phyloP scores from a whole-genome alignment of 148 eudicot genomes.

The Cornus kousa region DNA sequence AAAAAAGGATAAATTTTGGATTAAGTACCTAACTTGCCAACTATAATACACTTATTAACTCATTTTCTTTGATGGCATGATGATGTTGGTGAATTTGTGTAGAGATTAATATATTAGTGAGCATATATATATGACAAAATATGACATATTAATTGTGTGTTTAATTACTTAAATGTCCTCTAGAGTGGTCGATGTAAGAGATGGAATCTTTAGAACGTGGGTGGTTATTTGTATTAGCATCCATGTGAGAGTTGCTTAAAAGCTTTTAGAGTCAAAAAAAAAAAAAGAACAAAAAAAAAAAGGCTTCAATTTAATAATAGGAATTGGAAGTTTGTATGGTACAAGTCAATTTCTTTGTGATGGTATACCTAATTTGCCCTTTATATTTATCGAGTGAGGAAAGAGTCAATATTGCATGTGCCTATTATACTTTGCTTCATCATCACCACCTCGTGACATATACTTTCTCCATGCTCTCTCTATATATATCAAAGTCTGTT shows the following conservation, averaged over 20 bases:
- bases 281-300: too few relatives aligned
- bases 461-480: background rate
- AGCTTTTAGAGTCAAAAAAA: conserved; percentile 16
- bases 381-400: conserved; percentile 10
- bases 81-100: too few relatives aligned
- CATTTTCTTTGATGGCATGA: too few relatives aligned
- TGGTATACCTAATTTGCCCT: conserved; percentile 39
- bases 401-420: conserved; percentile 24
- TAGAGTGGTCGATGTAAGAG: background rate
- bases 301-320: background rate
- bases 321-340: conserved; percentile 10
- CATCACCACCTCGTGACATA: background rate
- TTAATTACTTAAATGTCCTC: background rate
- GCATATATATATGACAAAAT: too few relatives aligned
- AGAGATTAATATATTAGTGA: too few relatives aligned
- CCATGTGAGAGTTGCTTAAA: conserved; percentile 43
- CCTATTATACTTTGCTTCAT: background rate
- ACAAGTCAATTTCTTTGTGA: conserved; percentile 27
- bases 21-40: too few relatives aligned
- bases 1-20: too few relatives aligned
- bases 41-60: too few relatives aligned
- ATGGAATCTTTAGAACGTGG: conserved; percentile 1
- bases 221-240: conserved; percentile 5
- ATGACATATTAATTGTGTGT: too few relatives aligned
- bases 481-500: background rate